Conservation (phyloP, 1,284 basidiomycete genomes). For the Porogramme epimiltina region DNA sequence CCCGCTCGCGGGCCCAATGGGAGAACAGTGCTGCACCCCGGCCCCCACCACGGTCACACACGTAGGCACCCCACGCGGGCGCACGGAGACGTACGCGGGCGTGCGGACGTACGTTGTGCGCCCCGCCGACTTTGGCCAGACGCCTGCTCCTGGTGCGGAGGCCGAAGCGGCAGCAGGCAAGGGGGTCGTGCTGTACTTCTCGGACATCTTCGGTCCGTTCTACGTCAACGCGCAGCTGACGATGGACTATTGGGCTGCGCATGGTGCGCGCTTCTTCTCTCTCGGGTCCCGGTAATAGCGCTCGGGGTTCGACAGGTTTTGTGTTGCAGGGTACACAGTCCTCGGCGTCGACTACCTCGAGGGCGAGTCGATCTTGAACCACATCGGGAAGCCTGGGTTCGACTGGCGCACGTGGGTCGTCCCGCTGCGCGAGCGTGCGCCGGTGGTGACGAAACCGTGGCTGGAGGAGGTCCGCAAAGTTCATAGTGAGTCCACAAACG, state of each 20-base stretch:
- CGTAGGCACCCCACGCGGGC: constrained; percentile 47
- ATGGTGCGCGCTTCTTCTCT: constrained; percentile 35
- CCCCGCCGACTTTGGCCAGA: constrained; percentile 38
- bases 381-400: constrained; percentile 42
- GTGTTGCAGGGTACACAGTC: constrained; percentile 47
- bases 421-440: constrained; percentile 37
- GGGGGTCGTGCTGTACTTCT: constrained; percentile 46
- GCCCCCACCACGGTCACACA: constrained; percentile 43
- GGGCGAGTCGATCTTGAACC: constrained; percentile 46
- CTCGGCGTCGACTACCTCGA: constrained; percentile 59
- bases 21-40: constrained; percentile 43
- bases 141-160: not conserved
- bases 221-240: constrained; percentile 52
- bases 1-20: constrained; percentile 39
- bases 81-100: constrained; percentile 43
- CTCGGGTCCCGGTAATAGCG: not conserved
- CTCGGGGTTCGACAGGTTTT: not conserved
- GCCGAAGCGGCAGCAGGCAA: not conserved
- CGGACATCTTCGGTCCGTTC: constrained; percentile 50
- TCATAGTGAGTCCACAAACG: constrained; percentile 38
- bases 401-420: constrained; percentile 41
- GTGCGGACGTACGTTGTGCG: constrained; percentile 54
- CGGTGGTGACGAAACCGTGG: constrained; percentile 48
- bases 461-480: constrained; percentile 45
- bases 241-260: constrained; percentile 55